A percentile compares a stretch with the other conserved stretches of the same genome.
Evolutionary conservation across 2,329 filamentous ascomycete genomes (phyloP).

Genomic region (Cercospora sp.): DNA sequence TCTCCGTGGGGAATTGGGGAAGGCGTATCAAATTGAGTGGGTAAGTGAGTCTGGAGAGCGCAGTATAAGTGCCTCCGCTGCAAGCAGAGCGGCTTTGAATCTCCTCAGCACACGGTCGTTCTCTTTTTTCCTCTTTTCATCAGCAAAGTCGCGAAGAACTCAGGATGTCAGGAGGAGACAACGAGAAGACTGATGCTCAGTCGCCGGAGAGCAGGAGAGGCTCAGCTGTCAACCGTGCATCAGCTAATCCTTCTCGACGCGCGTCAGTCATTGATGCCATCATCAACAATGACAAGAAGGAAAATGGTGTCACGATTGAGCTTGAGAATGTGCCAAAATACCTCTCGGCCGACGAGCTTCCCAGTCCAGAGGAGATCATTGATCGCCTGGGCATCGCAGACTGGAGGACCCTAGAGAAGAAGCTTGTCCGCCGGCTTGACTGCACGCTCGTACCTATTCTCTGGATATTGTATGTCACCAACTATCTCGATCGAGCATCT

Average conservation of each 20-base stretch:
- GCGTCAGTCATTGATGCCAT: neutral
- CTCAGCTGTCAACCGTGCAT: neutral
- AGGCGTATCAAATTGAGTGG: neutral
- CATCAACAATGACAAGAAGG: neutral
- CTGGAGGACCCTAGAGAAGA: neutral
- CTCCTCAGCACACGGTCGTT: neutral
- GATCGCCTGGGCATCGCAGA: neutral
- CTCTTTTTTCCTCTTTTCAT: neutral
- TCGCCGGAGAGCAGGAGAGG: neutral
- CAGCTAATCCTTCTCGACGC: neutral
- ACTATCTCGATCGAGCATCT: slow-evolving; percentile 62
- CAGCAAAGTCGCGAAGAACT: neutral
- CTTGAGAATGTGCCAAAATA: neutral
- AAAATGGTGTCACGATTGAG: neutral
- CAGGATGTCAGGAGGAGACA: neutral
- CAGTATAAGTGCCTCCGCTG: neutral
- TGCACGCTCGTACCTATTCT: slow-evolving; percentile 65
- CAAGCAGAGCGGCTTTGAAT: neutral
- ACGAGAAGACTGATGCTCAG: neutral
- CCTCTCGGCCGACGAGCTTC: neutral
- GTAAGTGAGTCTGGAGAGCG: neutral
- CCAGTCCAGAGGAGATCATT: neutral
- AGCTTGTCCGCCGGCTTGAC: slow-evolving; percentile 69
- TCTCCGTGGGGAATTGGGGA: neutral
- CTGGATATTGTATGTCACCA: slow-evolving; percentile 72